Base-by-base conservation (phyloP, 371 early-diverging fungal species). In the Mortierella sp. region DNA sequence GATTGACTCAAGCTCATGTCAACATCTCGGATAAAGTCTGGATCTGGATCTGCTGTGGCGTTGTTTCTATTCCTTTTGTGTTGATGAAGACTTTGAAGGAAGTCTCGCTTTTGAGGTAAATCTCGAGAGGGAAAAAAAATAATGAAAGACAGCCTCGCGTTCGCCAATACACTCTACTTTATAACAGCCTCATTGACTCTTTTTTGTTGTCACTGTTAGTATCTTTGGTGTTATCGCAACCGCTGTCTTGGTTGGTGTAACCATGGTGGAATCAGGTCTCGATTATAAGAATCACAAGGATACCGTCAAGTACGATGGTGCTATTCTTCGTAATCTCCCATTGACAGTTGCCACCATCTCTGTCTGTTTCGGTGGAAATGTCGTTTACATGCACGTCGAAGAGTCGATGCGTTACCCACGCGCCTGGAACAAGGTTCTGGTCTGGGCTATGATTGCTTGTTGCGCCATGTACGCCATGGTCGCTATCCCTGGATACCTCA, bases 341-440 rank as follows among this genome's bases (percentile, higher is more conserved):
- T 75, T 88, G 11, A 88, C 92, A 0, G 73, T 92, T 2, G 86
- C 88, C 40, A 91, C 92, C 10, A 92, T 95, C 40, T 91, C 90
- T 66, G 94, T 94, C 70, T 88, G 89, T 76, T 95, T 92, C 70
- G 94, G 94, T 47, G 95, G 94, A 47, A 95, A 94, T 73, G 88
- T 93, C 22, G 89, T 94, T 40, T 95, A 91, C 65, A 93, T 95
- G 43, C 94, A 96, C 68, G 91, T 96, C 32, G 96, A 97, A 81
- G 90, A 89, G 3, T 90, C 93, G 11, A 95, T 96, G 95, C 86
- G 88, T 60, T 84, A 89, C 30, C 96, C 95, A 26, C 86, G 89
- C 68, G 75, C 89, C 20, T 96, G 94, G 90, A 87, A 88, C 72
- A 88, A 83, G 74, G 93, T 94, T 18, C 86, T 94, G 52, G 79